These are phyloP conservation scores for Ustilago sp. DNA, from an alignment of 1,284 basidiomycete species.

Conservation along the genomic window DNA sequence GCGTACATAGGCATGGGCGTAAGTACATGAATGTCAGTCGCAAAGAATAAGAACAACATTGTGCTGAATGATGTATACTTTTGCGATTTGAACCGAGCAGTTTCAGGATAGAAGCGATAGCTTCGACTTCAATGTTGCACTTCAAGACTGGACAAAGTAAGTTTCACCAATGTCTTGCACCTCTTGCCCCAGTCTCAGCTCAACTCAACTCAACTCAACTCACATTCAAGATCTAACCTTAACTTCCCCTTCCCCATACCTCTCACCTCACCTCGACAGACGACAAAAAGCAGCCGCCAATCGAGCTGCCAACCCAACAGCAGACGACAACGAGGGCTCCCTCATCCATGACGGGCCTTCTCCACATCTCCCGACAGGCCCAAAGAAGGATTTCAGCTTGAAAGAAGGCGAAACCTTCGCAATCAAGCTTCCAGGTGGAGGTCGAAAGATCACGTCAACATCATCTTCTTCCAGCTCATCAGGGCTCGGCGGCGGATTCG, in stretches of 20 bases:
- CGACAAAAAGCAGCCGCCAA: conserved; percentile 53
- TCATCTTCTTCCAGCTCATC: conserved; percentile 26
- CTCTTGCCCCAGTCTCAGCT: not conserved
- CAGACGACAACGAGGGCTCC: conserved; percentile 14
- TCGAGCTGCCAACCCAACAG: conserved; percentile 27
- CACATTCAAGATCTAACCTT: conserved; percentile 3
- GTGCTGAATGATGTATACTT: not conserved
- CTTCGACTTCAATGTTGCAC: conserved; percentile 73
- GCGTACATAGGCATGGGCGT: conserved; percentile 68
- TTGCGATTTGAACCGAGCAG: conserved; percentile 20
- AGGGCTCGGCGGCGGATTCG: conserved; percentile 32
- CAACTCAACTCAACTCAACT: not conserved
- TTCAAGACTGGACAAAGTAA: conserved; percentile 95
- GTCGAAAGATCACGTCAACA: conserved; percentile 41
- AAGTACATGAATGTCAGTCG: conserved; percentile 19
- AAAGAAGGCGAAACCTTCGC: conserved; percentile 96
- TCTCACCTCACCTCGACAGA: conserved; percentile 20
- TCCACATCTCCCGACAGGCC: conserved; percentile 73
- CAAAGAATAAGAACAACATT: not conserved
- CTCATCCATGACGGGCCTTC: conserved; percentile 52
- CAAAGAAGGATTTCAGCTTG: conserved; percentile 91
- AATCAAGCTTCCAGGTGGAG: conserved; percentile 58
- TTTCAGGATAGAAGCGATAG: conserved; percentile 65
- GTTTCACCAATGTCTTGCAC: conserved; percentile 23
- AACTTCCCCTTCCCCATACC: not conserved